phyloP scores from a whole-genome alignment of 2,329 filamentous ascomycete genomes.

The Apiospora rasikravindrae region DNA sequence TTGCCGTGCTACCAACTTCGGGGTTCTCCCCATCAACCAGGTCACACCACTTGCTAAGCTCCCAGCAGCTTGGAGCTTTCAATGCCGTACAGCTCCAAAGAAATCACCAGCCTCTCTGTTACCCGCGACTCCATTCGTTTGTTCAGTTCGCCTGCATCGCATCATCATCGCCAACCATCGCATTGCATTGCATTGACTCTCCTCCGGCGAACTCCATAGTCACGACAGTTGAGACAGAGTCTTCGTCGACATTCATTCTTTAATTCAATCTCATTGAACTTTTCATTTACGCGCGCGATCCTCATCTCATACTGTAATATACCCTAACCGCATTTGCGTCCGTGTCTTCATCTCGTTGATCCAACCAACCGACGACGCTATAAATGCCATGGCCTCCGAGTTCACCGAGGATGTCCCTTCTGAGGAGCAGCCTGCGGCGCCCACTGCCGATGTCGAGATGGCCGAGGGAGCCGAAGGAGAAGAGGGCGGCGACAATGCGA shows the following conservation, averaged over 20 bases:
- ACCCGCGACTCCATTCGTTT: neutral
- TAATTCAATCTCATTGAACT: neutral
- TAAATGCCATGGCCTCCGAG: constrained; percentile 35
- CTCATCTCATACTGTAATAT: neutral
- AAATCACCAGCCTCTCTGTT: neutral
- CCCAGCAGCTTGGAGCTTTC: neutral
- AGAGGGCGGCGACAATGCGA: constrained; percentile 40
- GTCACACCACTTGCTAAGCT: neutral
- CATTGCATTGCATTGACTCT: neutral
- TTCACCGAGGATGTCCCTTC: constrained; percentile 33
- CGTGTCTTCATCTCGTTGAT: neutral
- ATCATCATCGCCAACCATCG: neutral
- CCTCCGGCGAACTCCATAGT: neutral
- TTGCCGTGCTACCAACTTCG: neutral
- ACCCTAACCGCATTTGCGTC: neutral
- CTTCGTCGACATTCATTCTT: neutral
- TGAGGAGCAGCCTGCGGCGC: constrained; percentile 37
- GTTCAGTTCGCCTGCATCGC: neutral
- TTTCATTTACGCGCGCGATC: neutral
- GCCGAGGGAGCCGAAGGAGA: constrained; percentile 35
- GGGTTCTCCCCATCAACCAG: neutral
- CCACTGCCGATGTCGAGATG: constrained; percentile 44
- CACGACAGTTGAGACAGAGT: neutral
- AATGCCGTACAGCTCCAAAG: neutral
- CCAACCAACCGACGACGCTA: neutral